phyloP scores from a whole-genome alignment of 257 asterid species.

The Plantago ovata region DNA sequence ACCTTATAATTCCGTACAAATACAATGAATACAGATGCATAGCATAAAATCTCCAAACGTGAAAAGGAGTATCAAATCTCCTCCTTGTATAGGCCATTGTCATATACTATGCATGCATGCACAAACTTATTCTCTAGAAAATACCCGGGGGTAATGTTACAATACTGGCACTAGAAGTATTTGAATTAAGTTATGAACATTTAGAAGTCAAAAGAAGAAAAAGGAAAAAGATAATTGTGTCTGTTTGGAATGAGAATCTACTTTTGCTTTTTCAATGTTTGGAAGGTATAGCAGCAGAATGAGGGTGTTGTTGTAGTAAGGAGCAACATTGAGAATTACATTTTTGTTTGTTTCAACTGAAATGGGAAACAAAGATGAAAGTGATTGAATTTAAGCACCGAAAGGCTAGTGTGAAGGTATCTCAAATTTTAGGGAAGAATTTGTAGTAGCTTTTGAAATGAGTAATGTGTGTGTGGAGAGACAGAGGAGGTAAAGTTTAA shows the following conservation, averaged over 20 bases:
- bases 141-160: background rate
- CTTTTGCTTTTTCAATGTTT: conserved; percentile 38
- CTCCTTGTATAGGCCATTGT: too few relatives aligned
- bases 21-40: too few relatives aligned
- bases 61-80: too few relatives aligned
- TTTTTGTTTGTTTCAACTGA: conserved; percentile 13
- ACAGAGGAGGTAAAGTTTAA: background rate
- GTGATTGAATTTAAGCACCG: conserved; percentile 52
- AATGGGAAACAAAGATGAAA: conserved; percentile 14
- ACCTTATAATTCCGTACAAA: too few relatives aligned
- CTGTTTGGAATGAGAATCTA: conserved; percentile 33
- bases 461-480: background rate
- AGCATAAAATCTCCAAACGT: too few relatives aligned
- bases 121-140: too few relatives aligned
- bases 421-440: background rate
- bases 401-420: conserved; percentile 36
- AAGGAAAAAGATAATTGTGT: conserved; percentile 28
- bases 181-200: conserved; percentile 15
- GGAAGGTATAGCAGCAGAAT: conserved; percentile 12
- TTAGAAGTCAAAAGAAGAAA: conserved; percentile 35
- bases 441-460: background rate
- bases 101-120: too few relatives aligned
- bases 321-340: conserved; percentile 44
- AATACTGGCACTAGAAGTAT: background rate
- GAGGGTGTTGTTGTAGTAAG: conserved; percentile 28